A percentile compares a stretch with the other conserved stretches of the same genome.
These are phyloP conservation scores for Saraca asoca DNA, from an alignment of 331 rosid species.

Conservation along the genomic window DNA sequence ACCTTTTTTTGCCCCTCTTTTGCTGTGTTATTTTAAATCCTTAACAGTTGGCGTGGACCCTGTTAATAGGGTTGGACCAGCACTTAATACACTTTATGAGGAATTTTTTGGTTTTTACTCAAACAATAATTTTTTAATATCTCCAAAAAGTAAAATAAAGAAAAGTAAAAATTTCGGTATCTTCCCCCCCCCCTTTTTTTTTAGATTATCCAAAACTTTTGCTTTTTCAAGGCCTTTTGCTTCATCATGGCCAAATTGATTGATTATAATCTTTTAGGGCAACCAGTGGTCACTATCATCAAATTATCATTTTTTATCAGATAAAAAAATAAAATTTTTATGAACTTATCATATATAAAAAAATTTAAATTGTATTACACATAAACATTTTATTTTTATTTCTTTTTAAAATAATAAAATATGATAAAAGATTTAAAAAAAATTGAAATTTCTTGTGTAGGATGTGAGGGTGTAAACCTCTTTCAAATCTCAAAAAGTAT, in stretches of 20 bases:
- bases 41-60: slow-evolving; percentile 6
- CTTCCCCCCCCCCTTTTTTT: neutral
- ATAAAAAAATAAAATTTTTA: too few relatives aligned
- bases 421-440: too few relatives aligned
- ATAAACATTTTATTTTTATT: too few relatives aligned
- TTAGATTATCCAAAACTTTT: slow-evolving; percentile 5
- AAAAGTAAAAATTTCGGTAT: neutral
- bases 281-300: too few relatives aligned
- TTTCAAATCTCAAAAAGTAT: too few relatives aligned
- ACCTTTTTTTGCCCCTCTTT: neutral
- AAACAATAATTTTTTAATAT: neutral
- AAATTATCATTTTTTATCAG: too few relatives aligned
- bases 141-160: neutral
- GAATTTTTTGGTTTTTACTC: too few relatives aligned
- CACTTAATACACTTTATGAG: neutral
- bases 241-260: neutral
- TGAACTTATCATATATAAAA: too few relatives aligned
- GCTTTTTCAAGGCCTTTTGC: neutral
- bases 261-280: neutral
- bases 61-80: slow-evolving; percentile 2
- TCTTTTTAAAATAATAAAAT: too few relatives aligned
- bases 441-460: too few relatives aligned
- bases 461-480: too few relatives aligned
- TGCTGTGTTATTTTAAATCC: neutral
- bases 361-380: too few relatives aligned